Conservation (phyloP, 768 basidiomycete genomes). For the Tricholoma terreum region DNA sequence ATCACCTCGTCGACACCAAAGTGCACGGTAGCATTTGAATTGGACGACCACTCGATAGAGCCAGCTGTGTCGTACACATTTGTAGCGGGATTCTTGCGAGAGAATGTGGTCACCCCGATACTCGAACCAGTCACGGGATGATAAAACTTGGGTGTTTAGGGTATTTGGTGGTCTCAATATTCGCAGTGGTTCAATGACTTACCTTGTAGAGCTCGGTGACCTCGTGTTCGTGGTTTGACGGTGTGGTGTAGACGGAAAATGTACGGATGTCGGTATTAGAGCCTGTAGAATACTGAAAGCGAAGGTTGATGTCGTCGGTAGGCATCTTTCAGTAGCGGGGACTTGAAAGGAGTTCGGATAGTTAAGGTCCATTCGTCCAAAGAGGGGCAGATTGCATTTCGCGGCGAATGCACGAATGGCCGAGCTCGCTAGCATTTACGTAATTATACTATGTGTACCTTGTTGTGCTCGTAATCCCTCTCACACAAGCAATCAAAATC, state of each 20-base stretch:
- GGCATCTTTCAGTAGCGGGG: too few relatives aligned
- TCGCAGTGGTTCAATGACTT: neutral
- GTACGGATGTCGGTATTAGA: slow-evolving; percentile 39
- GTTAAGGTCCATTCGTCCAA: too few relatives aligned
- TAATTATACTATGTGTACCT: too few relatives aligned
- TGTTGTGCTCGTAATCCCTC: slow-evolving; percentile 39
- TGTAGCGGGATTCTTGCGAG: slow-evolving; percentile 44
- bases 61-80: slow-evolving; percentile 50
- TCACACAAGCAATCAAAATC: slow-evolving; percentile 38
- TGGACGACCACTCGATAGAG: slow-evolving; percentile 49
- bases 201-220: slow-evolving; percentile 45
- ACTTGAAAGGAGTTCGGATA: too few relatives aligned
- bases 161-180: neutral
- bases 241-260: slow-evolving; percentile 36
- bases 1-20: slow-evolving; percentile 49
- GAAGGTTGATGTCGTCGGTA: slow-evolving; percentile 37
- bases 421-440: too few relatives aligned
- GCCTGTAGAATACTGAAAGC: slow-evolving; percentile 31
- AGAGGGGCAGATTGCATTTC: too few relatives aligned
- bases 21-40: slow-evolving; percentile 40
- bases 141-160: slow-evolving; percentile 30
- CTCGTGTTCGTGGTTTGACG: slow-evolving; percentile 20
- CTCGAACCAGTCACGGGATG: slow-evolving; percentile 43
- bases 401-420: too few relatives aligned
- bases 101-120: slow-evolving; percentile 43